A percentile compares a stretch with the other conserved stretches of the same genome.
Evolutionary conservation across 164 flowering plant species (phyloP).

Genomic region (Sedum album): DNA sequence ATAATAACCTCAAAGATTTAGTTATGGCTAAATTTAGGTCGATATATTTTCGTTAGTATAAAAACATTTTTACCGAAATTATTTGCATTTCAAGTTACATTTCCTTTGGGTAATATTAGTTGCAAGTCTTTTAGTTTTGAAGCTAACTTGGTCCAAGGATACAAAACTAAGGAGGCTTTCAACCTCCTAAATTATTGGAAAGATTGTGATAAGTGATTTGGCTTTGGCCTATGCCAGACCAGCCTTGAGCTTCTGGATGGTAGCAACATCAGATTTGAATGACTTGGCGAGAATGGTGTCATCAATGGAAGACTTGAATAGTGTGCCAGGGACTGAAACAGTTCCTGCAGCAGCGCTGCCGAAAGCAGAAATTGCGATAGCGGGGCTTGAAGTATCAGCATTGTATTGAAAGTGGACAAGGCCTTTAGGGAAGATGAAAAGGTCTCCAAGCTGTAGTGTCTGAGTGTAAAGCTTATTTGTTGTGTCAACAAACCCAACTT

Average conservation of each 20-base stretch:
- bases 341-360: neutral
- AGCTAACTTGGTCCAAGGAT: too few relatives aligned
- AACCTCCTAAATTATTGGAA: too few relatives aligned
- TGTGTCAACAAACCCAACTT: neutral
- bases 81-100: too few relatives aligned
- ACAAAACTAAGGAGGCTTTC: too few relatives aligned
- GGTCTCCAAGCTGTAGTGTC: neutral
- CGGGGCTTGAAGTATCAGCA: neutral
- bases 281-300: neutral
- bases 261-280: neutral
- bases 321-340: neutral
- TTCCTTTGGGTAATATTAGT: too few relatives aligned
- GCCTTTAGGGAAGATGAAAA: neutral
- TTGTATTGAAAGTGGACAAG: neutral
- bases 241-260: neutral
- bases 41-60: too few relatives aligned
- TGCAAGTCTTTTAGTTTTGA: too few relatives aligned
- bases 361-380: neutral
- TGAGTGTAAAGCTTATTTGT: neutral
- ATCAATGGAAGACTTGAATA: neutral
- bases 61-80: too few relatives aligned
- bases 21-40: too few relatives aligned
- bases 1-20: too few relatives aligned
- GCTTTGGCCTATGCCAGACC: neutral
- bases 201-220: too few relatives aligned